Conservation (phyloP, 257 asterid species). For the Solanum chaucha region DNA sequence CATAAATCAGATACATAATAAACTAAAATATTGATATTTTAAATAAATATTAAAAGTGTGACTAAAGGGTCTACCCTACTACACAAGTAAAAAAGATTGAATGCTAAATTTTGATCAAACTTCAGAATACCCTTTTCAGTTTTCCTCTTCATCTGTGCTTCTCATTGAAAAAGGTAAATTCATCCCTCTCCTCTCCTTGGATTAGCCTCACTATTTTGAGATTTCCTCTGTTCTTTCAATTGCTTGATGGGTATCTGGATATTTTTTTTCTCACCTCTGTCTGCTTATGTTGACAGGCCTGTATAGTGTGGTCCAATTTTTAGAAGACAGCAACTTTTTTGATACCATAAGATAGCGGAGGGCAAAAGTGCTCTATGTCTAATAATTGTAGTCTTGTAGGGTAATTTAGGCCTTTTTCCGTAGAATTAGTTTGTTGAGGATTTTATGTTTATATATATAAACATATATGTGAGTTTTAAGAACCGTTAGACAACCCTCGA, state of each 20-base stretch:
- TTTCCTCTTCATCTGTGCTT: background rate
- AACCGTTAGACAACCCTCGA: background rate
- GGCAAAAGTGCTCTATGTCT: background rate
- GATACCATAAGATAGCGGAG: background rate
- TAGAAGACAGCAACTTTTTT: background rate
- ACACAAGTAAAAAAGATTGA: background rate
- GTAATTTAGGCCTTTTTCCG: background rate
- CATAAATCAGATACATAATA: too few species aligned
- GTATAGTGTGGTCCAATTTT: background rate
- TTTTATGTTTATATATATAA: background rate
- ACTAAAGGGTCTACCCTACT: too few species aligned
- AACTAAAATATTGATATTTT: too few species aligned
- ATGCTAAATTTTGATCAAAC: background rate
- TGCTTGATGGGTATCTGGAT: background rate
- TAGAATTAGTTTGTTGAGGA: background rate
- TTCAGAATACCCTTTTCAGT: background rate
- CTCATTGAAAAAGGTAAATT: background rate
- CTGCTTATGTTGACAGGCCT: background rate
- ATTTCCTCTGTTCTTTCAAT: background rate
- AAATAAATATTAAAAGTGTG: too few species aligned
- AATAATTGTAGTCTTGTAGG: background rate
- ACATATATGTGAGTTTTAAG: background rate
- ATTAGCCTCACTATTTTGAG: background rate
- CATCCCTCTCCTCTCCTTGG: background rate
- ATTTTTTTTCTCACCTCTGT: background rate